Base-by-base conservation (phyloP, 2,329 filamentous ascomycete genomes). In the Aquanectria penicillioides region DNA sequence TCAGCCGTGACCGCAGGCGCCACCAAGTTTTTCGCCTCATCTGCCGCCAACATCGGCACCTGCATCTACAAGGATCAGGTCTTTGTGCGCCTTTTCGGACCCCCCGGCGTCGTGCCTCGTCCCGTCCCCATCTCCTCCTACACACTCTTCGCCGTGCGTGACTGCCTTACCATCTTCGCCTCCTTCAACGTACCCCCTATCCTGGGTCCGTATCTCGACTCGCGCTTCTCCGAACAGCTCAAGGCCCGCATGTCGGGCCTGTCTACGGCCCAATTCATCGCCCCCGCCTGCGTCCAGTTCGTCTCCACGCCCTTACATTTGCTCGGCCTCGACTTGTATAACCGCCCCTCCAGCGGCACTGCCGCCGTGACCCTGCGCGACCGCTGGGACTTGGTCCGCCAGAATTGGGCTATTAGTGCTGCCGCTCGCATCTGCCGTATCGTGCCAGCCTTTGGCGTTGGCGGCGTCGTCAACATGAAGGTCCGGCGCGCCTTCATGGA, bases 41-140 rank as follows among this genome's bases (percentile, higher is more conserved):
- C 87, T 13, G 78, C 86, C n/a, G 87, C 93, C 53, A 98, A 97
- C 78, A 89, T 97, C 75, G 86, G 87, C 7, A 83, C 97, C 29
- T 93, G 92, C 75, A 87, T 97, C 41, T 93, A 95, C 83, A 97
- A 97, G 76, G 94, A 97, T 78, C 89, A 89, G 69, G 87, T 90
- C 60, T 97, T 94, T 74, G 92, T 92, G 1, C 86, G 87, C 70
- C 85, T 97, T 70, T 97, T 96, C 74, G 92, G 92, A 11, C 86
- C 89, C 0, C 77, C 80, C 0, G 81, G 75, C 55, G 77, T 71
- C 20, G 73, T 79, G 1, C 83, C 77, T 10, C 80, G 83, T 13
- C 77, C 82, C 22, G 89, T 97, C 0, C 88, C 91, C 0, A 76
- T 87, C 26, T 81, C 89, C 2, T 91, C 89, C 8, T 95, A 93